Evolutionary conservation across 192 early-diverging fungal species (phyloP).

Genomic region (Podila verticillata): DNA sequence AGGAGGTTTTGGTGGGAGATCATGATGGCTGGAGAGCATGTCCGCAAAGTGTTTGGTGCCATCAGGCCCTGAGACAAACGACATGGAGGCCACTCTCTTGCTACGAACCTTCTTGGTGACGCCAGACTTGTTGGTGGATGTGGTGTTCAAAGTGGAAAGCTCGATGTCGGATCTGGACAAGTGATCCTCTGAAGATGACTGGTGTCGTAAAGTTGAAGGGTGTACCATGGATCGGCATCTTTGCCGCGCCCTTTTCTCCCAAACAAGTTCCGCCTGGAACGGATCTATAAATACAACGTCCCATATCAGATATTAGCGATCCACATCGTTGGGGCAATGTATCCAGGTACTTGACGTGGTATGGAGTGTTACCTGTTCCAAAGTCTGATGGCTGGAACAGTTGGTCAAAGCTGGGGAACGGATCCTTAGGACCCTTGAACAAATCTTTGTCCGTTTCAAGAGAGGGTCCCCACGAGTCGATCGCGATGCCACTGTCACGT

Average conservation of each 20-base stretch:
- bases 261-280: background rate
- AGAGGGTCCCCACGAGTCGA: slow-evolving; percentile 19
- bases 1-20: background rate
- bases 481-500: slow-evolving; percentile 29
- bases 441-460: background rate
- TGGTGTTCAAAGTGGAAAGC: background rate
- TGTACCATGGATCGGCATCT: slow-evolving; percentile 28
- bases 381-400: slow-evolving; percentile 7
- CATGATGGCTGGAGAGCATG: background rate
- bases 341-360: background rate
- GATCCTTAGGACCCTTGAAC: background rate
- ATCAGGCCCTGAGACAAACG: slow-evolving; percentile 1
- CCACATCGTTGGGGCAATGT: background rate
- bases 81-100: slow-evolving; percentile 34
- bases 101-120: background rate
- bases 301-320: background rate
- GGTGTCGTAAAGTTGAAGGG: background rate
- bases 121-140: background rate
- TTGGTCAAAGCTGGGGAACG: slow-evolving; percentile 23
- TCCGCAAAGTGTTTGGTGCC: background rate
- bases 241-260: slow-evolving; percentile 4
- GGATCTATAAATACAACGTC: background rate
- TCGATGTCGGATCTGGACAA: slow-evolving; percentile 7
- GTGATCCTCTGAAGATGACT: background rate
- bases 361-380: slow-evolving; percentile 7